Evolutionary conservation across 2,329 filamentous ascomycete species (phyloP).

Genomic region (Exophiala aquamarina): DNA sequence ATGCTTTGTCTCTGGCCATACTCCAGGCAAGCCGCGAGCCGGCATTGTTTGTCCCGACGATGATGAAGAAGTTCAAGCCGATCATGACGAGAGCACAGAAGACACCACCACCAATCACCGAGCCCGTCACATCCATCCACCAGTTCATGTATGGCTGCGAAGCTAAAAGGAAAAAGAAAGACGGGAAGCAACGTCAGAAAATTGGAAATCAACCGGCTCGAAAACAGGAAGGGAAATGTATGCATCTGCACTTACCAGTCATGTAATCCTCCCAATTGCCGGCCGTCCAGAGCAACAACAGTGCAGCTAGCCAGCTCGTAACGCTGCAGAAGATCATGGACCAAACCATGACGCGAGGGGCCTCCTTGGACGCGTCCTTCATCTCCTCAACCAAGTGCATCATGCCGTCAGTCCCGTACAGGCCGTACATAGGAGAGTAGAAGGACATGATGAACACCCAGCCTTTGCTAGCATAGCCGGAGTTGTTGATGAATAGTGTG

Average conservation of each 20-base stretch:
- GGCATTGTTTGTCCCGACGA: constrained; percentile 22
- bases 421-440: constrained; percentile 69
- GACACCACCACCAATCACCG: constrained; percentile 34
- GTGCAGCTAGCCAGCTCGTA: constrained; percentile 19
- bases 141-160: constrained; percentile 35
- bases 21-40: constrained; percentile 21
- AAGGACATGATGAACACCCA: constrained; percentile 61
- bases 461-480: constrained; percentile 45
- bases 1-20: constrained; percentile 59
- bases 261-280: constrained; percentile 21
- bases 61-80: constrained; percentile 23
- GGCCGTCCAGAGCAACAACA: constrained; percentile 22
- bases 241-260: constrained; percentile 20
- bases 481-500: constrained; percentile 53
- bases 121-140: constrained; percentile 38
- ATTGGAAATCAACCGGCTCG: neutral
- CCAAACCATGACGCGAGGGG: constrained; percentile 23
- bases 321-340: constrained; percentile 23
- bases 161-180: constrained; percentile 43
- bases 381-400: constrained; percentile 53
- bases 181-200: neutral
- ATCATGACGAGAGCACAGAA: constrained; percentile 24
- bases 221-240: neutral
- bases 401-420: constrained; percentile 62
- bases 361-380: constrained; percentile 55